Percentiles rank a stretch among this genome's conserved stretches.
phyloP scores from a whole-genome alignment of 73 alveolate genomes.

The Paramecium pentaurelia region DNA sequence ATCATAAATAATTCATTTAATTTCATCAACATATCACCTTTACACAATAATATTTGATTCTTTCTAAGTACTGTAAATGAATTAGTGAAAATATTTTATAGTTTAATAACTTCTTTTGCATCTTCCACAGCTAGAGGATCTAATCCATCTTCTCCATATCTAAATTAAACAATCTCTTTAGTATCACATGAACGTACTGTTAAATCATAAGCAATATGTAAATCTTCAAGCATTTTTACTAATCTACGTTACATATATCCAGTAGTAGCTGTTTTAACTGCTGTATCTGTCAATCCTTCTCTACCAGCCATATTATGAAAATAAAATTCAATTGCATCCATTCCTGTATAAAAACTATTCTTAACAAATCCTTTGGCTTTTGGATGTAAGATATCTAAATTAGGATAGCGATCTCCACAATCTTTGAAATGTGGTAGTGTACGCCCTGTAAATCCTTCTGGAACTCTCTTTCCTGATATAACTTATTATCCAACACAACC shows the following conservation, averaged over 20 bases:
- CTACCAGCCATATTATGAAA: conserved; percentile 99
- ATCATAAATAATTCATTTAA: background rate
- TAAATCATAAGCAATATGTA: conserved; percentile 98
- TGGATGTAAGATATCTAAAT: conserved; percentile 84
- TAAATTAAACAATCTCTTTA: conserved; percentile 95
- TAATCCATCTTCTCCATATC: conserved; percentile 99
- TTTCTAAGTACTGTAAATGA: background rate
- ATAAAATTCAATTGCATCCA: conserved; percentile 83
- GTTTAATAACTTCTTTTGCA: conserved; percentile 85
- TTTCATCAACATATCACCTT: background rate
- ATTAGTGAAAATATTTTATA: conserved; percentile 66
- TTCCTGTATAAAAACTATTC: conserved; percentile 95
- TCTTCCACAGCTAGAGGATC: conserved; percentile 90
- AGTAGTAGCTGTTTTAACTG: conserved; percentile 99
- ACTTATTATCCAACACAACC: conserved; percentile 98
- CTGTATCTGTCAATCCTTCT: conserved; percentile 99
- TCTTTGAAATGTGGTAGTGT: conserved; percentile 96
- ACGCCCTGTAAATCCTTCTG: conserved; percentile 95
- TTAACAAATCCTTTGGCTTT: conserved; percentile 97
- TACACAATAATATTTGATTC: background rate
- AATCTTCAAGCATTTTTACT: conserved; percentile 98
- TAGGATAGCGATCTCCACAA: conserved; percentile 31
- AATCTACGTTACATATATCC: conserved; percentile 99
- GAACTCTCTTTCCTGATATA: conserved; percentile 90
- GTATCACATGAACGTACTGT: conserved; percentile 97